Base-by-base conservation (phyloP, 257 asterid genomes). In the Asclepias syriaca region DNA sequence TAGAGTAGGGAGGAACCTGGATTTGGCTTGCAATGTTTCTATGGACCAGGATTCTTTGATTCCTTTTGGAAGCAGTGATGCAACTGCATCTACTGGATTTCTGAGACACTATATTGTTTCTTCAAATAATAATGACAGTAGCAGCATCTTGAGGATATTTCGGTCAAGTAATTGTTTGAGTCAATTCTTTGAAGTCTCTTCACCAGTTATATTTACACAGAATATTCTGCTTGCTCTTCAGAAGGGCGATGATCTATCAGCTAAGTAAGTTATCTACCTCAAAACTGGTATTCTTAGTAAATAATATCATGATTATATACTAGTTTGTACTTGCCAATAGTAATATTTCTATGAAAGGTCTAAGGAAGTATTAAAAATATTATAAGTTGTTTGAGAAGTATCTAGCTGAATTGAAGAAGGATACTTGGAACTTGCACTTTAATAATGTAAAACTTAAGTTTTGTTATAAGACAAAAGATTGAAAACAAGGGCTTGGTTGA, bases 211-310 rank as follows among this genome's bases (percentile, higher is more conserved):
- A 43, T 84, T 82, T 69, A 63, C 90, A 72, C 81, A 29, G 77
- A 81, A 79, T 80, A 81, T 81, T 78, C 73, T 88, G 54, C 40
- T 43, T 16, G 24, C 84, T 72, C 82, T 88, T 59, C 75, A 71
- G 73, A 70, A 80, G 64, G 87, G 87, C 76, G 80, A 84, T 85
- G 89, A 80, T 77, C 90, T 90, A 71, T 87, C 92, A 15, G 65
- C 84, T 72, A 85, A 79, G 99, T 95, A 82, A 81, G 96, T 84
- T 54, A 5, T 50, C 50, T 63, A 59, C 56, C 37, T 73, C 57
- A 53, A 43, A 51, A 15, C 19, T 15, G 67, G 37, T 24, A 2
- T 27, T 61, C 6, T 61, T 29, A 37, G 65, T 53, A 21, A 9
- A 34, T 11, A 21, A 53, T 53, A 15, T 16, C 48, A 66, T 29